Base-by-base conservation (phyloP, 441 rosid genomes). In the Adansonia gregorii region DNA sequence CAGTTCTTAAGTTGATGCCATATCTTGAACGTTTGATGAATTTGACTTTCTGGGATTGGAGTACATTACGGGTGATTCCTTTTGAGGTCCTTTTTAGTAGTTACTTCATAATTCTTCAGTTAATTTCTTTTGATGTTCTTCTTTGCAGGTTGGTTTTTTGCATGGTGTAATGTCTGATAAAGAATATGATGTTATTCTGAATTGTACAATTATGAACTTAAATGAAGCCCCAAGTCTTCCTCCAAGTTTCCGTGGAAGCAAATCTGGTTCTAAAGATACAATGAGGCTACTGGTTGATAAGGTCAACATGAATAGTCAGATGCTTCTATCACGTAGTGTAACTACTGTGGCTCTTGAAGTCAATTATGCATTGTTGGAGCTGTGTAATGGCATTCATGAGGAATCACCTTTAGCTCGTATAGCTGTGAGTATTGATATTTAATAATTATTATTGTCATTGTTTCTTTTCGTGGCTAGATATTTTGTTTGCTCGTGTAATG, bases 401-500 rank as follows among this genome's bases (percentile, higher is more conserved):
- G 89, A 83, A 87, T 91, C 97, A 74, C 92, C 97, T 78, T 84
- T 97, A 82, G 99, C 98, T 84, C 95, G 86, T 83, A 90, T 97
- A 81, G 92, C 85, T 84, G 99, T 94, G 84, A 84, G 93, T 91
- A 56, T 70, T 79, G 81, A 19, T 64, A 59, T 46, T 73, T 27
- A 20, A 48, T 59, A 69, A 31, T 78, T 11, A 6, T 74, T 27
- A 74, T 19, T 39, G 27, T 61, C 10, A 76, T 46, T 49, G 11
- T 39, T 46, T 78, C 19, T 63, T 35, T 76, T 51, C 3, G 17
- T 17, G 31, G 48, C 35, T 48, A 56, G 46, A 63, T 8, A 24
- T 68, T 59, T 67, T 52, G 17, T 43, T 22, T 60, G 55, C 73
- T 63, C 35, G 58, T 59, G 2, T 51, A 20, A 63, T 19, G 19